Percentiles rank a stretch among this genome's conserved stretches.
Conservation (phyloP, 768 basidiomycete species). For the Suillus sp. region DNA sequence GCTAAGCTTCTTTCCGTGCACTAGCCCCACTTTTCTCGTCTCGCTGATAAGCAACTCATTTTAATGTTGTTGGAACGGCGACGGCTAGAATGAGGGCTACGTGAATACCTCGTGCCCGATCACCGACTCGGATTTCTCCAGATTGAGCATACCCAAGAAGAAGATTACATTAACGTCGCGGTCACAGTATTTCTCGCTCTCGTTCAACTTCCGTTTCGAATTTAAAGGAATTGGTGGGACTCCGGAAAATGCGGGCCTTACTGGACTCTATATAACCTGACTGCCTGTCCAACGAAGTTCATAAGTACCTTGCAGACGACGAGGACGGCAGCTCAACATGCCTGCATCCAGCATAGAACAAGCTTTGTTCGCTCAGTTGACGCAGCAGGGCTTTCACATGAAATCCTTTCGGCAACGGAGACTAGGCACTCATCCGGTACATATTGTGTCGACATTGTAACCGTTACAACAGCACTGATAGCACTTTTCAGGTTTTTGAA, state of each 20-base stretch:
- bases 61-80: neutral
- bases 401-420: neutral
- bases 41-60: constrained; percentile 1
- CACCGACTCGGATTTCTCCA: neutral
- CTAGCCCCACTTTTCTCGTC: neutral
- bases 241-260: neutral
- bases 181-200: neutral
- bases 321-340: neutral
- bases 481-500: constrained; percentile 10
- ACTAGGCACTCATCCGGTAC: constrained; percentile 8
- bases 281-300: neutral
- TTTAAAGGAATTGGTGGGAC: neutral
- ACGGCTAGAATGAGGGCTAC: constrained; percentile 1
- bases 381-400: constrained; percentile 4
- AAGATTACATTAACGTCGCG: neutral
- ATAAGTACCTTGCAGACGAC: neutral
- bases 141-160: constrained; percentile 5
- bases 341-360: constrained; percentile 5
- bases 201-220: neutral
- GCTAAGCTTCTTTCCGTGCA: neutral
- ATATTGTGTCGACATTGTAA: neutral
- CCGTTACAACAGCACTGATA: neutral
- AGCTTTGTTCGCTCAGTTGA: neutral
- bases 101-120: neutral
- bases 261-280: neutral